These are phyloP conservation scores for Tolypocladium endophyticum DNA, from an alignment of 2,329 filamentous ascomycete species.

Conservation along the genomic window DNA sequence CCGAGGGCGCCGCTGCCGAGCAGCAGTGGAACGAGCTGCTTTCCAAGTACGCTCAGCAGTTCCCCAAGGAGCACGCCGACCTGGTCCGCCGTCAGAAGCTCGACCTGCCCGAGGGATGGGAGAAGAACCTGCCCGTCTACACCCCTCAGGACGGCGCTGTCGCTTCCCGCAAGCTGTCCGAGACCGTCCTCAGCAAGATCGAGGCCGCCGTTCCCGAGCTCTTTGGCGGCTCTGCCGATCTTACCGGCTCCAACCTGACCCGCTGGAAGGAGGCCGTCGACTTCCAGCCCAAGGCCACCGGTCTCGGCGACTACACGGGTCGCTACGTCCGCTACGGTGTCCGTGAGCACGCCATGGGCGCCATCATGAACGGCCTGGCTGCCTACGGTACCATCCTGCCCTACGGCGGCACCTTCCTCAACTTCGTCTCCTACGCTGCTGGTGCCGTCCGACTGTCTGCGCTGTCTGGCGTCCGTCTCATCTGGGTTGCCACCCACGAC, in stretches of 20 bases:
- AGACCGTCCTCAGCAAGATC: conserved; percentile 84
- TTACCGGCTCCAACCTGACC: conserved; percentile 98
- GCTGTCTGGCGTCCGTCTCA: conserved; percentile 78
- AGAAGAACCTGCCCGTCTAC: conserved; percentile 87
- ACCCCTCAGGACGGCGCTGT: conserved; percentile 74
- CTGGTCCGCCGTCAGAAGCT: conserved; percentile 69
- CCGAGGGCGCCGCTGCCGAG: conserved; percentile 80
- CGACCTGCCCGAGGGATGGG: conserved; percentile 90
- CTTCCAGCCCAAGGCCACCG: conserved; percentile 84
- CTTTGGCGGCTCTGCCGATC: conserved; percentile 88
- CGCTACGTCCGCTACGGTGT: conserved; percentile 92
- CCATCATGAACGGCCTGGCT: conserved; percentile 88
- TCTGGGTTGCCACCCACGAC: conserved; percentile 97
- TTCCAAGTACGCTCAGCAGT: conserved; percentile 70
- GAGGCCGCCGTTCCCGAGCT: conserved; percentile 78
- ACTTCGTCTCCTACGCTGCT: conserved; percentile 97
- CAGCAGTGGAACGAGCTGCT: conserved; percentile 93
- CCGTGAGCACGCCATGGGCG: conserved; percentile 85
- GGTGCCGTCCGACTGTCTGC: conserved; percentile 91
- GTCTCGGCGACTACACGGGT: conserved; percentile 81
- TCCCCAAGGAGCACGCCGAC: conserved; percentile 71
- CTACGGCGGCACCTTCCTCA: conserved; percentile 93
- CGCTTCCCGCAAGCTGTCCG: conserved; percentile 92
- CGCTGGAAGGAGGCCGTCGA: conserved; percentile 95
- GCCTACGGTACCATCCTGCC: conserved; percentile 94